Evolutionary conservation across 345 rosid genomes (phyloP), one percentile per base, ranked within the genome.

Genomic region (Pistacia integerrima): DNA sequence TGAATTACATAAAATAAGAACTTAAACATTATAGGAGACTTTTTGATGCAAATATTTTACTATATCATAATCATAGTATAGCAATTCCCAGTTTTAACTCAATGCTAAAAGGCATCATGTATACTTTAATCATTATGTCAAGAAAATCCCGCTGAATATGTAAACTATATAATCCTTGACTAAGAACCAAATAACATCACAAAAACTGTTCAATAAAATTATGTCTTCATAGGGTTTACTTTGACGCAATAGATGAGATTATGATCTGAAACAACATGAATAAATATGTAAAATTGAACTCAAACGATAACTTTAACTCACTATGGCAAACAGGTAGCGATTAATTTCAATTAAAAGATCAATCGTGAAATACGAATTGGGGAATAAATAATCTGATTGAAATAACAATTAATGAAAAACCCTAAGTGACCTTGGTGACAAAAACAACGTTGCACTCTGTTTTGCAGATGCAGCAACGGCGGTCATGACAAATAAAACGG

Each of bases 391-490:
- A 54, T 18, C 57, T 54, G n/a, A 18, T 16, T 41, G 10, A 41
- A 54, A 3, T 14, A 54, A 54, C 57, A 54, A 54, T 16, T 3
- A 54, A 38, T 35, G 16, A 30, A 33, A 76, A 81, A 67, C 73
- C 74, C 84, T 75, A 77, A 88, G 82, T 59, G 74, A 89, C 98
- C 99, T 94, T 97, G 84, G 99, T 94, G 84, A 91, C 86, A 69
- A 97, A 94, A 70, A 94, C 85, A 74, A 84, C 64, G 63, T 76
- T 8, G 76, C 79, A 72, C 67, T 88, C 96, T 4, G 91, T 79
- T 86, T 95, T 95, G 88, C 99, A 95, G 81, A 95, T 90, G 83
- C 97, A 87, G 86, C 99, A 97, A 4, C 93, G 90, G 61, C 86
- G 85, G 83, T 96, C 99, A 56, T 82, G 82, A 81, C 93, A 88